These are phyloP conservation scores for Cetraspora pellucida DNA, from an alignment of 192 early-diverging fungal species.

Conservation along the genomic window DNA sequence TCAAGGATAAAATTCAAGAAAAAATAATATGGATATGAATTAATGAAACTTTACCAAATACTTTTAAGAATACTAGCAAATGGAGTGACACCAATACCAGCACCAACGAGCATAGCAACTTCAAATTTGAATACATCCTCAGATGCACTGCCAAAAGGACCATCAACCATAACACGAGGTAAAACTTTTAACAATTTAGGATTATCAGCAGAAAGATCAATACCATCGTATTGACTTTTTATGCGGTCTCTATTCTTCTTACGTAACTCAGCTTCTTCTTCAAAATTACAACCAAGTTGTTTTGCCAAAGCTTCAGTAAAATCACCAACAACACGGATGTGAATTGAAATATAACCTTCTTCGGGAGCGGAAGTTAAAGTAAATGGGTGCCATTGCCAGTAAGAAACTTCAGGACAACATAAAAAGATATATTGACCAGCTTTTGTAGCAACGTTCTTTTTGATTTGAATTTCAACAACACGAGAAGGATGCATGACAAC, in stretches of 20 bases:
- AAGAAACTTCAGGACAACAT: slow-evolving; percentile 69
- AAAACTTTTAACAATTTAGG: slow-evolving; percentile 42
- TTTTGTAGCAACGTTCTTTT: slow-evolving; percentile 54
- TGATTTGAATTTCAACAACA: slow-evolving; percentile 71
- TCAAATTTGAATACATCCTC: slow-evolving; percentile 81
- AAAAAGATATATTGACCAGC: slow-evolving; percentile 81
- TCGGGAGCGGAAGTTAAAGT: slow-evolving; percentile 77
- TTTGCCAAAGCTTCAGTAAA: slow-evolving; percentile 68
- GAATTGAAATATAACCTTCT: slow-evolving; percentile 74
- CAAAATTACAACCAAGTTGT: slow-evolving; percentile 66
- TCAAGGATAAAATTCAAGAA: no score
- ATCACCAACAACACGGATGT: slow-evolving; percentile 76
- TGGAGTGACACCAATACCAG: slow-evolving; percentile 85
- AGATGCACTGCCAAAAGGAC: slow-evolving; percentile 69
- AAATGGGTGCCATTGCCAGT: slow-evolving; percentile 79
- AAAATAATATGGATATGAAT: no score
- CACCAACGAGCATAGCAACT: slow-evolving; percentile 67
- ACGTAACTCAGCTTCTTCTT: slow-evolving; percentile 39
- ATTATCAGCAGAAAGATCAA: slow-evolving; percentile 17
- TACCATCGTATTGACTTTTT: slow-evolving; percentile 15
- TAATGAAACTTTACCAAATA: slow-evolving; percentile 50
- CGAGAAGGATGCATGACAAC: slow-evolving; percentile 77
- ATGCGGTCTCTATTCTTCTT: slow-evolving; percentile 43
- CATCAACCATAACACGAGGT: slow-evolving; percentile 67
- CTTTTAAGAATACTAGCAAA: slow-evolving; percentile 74